A percentile compares a stretch with the other conserved stretches of the same genome.
phyloP scores from a whole-genome alignment of 768 basidiomycete species.

The Mycena vulgaris region DNA sequence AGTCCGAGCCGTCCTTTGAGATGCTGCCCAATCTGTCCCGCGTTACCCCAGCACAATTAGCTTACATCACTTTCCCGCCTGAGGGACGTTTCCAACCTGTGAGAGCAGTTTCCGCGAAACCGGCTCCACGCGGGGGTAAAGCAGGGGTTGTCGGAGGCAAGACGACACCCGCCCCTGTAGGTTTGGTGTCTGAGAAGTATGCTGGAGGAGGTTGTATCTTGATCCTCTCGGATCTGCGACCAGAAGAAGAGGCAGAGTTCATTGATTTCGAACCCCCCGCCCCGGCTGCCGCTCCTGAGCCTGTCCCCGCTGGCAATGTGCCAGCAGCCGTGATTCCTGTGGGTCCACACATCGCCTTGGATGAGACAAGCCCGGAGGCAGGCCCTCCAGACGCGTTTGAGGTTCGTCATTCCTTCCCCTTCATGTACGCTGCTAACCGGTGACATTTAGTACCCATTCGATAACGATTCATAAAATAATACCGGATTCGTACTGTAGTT shows the following conservation, averaged over 20 bases:
- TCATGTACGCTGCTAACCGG: constrained; percentile 41
- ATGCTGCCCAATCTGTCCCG: constrained; percentile 89
- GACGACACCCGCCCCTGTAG: constrained; percentile 47
- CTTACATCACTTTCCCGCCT: constrained; percentile 86
- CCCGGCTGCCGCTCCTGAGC: constrained; percentile 48
- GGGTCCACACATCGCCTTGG: constrained; percentile 76
- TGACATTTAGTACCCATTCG: constrained; percentile 79
- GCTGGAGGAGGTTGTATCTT: constrained; percentile 92
- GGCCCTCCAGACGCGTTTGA: constrained; percentile 88
- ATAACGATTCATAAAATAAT: constrained; percentile 68
- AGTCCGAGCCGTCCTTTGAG: constrained; percentile 84
- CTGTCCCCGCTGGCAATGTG: constrained; percentile 42
- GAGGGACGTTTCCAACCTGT: constrained; percentile 92
- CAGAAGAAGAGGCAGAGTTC: constrained; percentile 81
- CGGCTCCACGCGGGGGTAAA: constrained; percentile 53
- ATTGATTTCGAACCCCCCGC: constrained; percentile 68
- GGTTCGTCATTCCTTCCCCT: constrained; percentile 63
- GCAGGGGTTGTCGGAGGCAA: constrained; percentile 45
- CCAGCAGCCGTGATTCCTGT: constrained; percentile 52
- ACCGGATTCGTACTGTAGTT: constrained; percentile 32
- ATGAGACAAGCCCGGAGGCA: constrained; percentile 80
- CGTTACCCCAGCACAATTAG: constrained; percentile 90
- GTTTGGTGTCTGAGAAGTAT: constrained; percentile 69
- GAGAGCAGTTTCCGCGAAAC: constrained; percentile 76
- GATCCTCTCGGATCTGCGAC: constrained; percentile 81